Conservation (phyloP, 345 rosid genomes). For the Populus davidiana region DNA sequence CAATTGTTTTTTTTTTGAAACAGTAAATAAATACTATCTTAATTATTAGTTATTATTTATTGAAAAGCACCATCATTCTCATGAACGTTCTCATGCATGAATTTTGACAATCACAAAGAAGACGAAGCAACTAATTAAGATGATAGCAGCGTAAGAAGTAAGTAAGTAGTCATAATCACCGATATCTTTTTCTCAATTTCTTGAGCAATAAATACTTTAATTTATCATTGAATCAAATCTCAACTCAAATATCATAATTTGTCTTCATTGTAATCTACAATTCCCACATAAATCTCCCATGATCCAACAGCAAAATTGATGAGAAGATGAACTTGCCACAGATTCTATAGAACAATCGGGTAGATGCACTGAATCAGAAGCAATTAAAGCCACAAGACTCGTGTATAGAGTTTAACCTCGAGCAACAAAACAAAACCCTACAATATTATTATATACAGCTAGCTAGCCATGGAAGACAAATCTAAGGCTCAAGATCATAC, state of each 20-base stretch:
- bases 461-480: neutral
- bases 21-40: no score
- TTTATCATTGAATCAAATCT: neutral
- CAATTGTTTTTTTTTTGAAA: no score
- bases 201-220: neutral
- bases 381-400: neutral
- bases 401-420: neutral
- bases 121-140: neutral
- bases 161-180: neutral
- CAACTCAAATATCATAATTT: neutral
- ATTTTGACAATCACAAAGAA: neutral
- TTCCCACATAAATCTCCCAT: neutral
- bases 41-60: no score
- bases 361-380: neutral
- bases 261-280: neutral
- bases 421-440: neutral
- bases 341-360: neutral
- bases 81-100: neutral
- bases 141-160: neutral
- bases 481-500: neutral
- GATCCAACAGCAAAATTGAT: neutral
- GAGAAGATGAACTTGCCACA: neutral
- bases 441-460: slow-evolving; percentile 15
- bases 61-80: neutral
- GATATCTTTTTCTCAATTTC: neutral